Evolutionary conservation across 345 rosid genomes (phyloP).

Genomic region (Psidium friedrichsthalianum): DNA sequence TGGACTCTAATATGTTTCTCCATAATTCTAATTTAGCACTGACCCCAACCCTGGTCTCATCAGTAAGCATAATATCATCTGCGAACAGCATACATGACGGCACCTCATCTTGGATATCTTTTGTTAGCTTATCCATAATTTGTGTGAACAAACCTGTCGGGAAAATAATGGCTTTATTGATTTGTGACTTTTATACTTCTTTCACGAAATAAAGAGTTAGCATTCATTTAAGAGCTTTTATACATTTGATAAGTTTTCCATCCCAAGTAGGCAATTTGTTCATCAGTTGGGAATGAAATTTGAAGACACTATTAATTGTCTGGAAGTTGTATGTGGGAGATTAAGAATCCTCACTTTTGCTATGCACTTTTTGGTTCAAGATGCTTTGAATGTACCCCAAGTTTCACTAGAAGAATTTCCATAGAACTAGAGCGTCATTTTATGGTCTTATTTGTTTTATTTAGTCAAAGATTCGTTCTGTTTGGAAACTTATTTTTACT

Average conservation of each 20-base stretch:
- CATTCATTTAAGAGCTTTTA: background rate
- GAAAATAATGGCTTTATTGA: background rate
- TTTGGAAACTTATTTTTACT: background rate
- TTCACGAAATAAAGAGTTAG: background rate
- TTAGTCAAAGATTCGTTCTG: background rate
- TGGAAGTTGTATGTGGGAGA: background rate
- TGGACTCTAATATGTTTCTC: too few relatives aligned
- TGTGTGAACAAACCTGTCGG: background rate
- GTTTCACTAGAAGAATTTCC: background rate
- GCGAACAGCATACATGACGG: too few relatives aligned
- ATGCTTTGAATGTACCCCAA: background rate
- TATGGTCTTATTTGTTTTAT: background rate
- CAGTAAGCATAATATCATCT: too few relatives aligned
- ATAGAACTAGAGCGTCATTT: background rate
- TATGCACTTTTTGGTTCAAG: background rate
- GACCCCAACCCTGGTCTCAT: too few relatives aligned
- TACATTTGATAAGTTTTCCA: background rate
- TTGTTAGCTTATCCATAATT: background rate
- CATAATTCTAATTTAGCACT: too few relatives aligned
- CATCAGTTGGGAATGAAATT: background rate
- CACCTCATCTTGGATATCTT: too few relatives aligned
- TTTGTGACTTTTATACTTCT: background rate
- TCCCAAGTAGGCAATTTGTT: background rate
- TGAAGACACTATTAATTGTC: background rate
- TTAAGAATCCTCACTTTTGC: background rate